Base-by-base conservation (phyloP, 129 eudicot species). In the Solidago caesia region DNA sequence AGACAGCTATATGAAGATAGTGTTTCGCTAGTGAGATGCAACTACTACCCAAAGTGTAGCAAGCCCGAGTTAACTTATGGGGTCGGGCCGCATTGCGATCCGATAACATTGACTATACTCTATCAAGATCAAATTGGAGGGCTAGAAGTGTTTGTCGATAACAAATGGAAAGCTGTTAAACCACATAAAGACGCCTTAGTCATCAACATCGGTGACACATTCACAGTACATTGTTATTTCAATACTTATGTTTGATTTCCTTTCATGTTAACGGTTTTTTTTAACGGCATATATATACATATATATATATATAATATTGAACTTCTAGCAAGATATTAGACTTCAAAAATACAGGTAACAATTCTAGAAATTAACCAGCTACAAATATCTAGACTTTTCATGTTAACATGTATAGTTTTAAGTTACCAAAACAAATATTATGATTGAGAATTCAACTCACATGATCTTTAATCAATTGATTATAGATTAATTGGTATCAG, bases 151-250 rank as follows among this genome's bases (percentile, higher is more conserved):
- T 79, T 86, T 60, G 72, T 61, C 2, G 77, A 88, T 33, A 72
- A 75, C 57, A 73, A 88, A 73, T 91, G 97, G 96, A 72, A 71
- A 39, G 71, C 87, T 0, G 77, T 88, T 42, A 71, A 63, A 7
- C 97, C 97, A 8, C 42, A 64, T 6, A 75, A 41, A 7, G 77
- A 79, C 56, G 96, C 96, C 6, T 58, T 91, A 1, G 96, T 91
- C n/a, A 74, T 91, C 74, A 91, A 85, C 77, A 79, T 91, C 29
- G 97, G 97, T n/a, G 92, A 91, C 64, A 91, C 97, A 4, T 86
- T 91, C 70, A 68, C 15, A 58, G 97, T 88, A 84, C 65, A 45
- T 73, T 44, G 44, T 72, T 58, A 33, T 1, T 63, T 63, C 13
- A 4, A 57, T 11, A 13, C 57, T n/a, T 44, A 43, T 25, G 8